phyloP scores from a whole-genome alignment of 768 basidiomycete genomes.

The Epithele typhae region DNA sequence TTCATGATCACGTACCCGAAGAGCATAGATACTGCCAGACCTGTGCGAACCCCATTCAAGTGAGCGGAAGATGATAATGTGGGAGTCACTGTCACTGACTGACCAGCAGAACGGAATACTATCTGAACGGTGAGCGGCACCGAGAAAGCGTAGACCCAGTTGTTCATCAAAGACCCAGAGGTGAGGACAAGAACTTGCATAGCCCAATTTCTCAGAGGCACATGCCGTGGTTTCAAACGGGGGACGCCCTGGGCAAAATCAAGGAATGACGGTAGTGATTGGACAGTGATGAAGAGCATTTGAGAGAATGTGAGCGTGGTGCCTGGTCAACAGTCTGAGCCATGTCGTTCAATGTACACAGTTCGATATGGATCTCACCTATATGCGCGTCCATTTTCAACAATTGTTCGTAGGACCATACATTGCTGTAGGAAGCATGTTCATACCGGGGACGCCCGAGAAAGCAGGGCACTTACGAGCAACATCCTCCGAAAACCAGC shows the following conservation, averaged over 20 bases:
- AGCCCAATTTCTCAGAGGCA: constrained; percentile 66
- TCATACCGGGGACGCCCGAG: background rate
- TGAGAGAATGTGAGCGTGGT: constrained; percentile 83
- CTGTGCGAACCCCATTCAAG: constrained; percentile 34
- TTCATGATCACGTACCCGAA: constrained; percentile 58
- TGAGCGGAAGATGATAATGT: background rate
- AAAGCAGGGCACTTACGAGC: constrained; percentile 49
- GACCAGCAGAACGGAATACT: constrained; percentile 81
- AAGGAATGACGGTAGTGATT: constrained; percentile 63
- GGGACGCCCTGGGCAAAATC: constrained; percentile 36
- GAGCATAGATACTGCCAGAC: constrained; percentile 73
- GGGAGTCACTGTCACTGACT: constrained; percentile 7
- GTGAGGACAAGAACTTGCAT: constrained; percentile 68
- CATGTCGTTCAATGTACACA: too few species aligned
- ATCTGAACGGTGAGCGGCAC: constrained; percentile 79
- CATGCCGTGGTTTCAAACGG: constrained; percentile 57
- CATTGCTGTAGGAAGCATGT: constrained; percentile 46
- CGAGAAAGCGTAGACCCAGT: constrained; percentile 73
- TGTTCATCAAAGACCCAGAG: constrained; percentile 69
- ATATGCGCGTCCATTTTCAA: constrained; percentile 64
- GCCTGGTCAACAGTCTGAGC: constrained; percentile 37
- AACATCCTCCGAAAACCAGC: constrained; percentile 80
- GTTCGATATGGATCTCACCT: constrained; percentile 40
- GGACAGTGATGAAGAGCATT: constrained; percentile 71
- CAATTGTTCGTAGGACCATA: constrained; percentile 73